Conservation (phyloP, 805 yeast species). For the Kazachstania psychrophila region DNA sequence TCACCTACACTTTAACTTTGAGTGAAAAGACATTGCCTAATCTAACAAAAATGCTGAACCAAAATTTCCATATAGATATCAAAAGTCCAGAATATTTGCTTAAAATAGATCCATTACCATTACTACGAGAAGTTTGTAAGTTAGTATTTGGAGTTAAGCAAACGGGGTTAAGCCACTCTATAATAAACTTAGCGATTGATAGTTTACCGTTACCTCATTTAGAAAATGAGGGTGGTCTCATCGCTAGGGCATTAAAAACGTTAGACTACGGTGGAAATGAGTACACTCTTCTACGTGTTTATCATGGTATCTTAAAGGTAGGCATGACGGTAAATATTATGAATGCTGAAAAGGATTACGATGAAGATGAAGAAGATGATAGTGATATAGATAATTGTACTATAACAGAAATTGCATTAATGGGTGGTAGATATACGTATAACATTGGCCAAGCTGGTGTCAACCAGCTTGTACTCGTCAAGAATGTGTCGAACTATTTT, state of each 20-base stretch:
- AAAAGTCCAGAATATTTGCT: slow-evolving; percentile 28
- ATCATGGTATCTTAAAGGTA: slow-evolving; percentile 46
- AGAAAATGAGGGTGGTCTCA: not conserved
- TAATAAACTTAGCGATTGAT: too few species aligned
- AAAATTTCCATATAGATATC: slow-evolving; percentile 39
- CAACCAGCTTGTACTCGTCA: slow-evolving; percentile 62
- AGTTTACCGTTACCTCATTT: too few species aligned
- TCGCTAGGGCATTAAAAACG: slow-evolving; percentile 49
- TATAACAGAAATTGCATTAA: slow-evolving; percentile 36
- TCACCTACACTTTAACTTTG: slow-evolving; percentile 48
- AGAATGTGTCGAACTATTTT: slow-evolving; percentile 51
- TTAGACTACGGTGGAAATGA: slow-evolving; percentile 46
- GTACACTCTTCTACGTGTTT: slow-evolving; percentile 50
- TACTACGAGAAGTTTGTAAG: slow-evolving; percentile 46
- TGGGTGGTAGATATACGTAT: slow-evolving; percentile 64
- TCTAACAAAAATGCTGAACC: slow-evolving; percentile 37
- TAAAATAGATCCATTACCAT: slow-evolving; percentile 47
- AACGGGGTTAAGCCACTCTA: slow-evolving; percentile 43
- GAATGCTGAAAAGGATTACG: slow-evolving; percentile 29
- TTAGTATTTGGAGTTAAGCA: slow-evolving; percentile 42
- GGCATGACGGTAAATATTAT: slow-evolving; percentile 44
- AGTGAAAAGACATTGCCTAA: slow-evolving; percentile 32
- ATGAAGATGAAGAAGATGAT: slow-evolving; percentile 38
- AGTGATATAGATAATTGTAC: slow-evolving; percentile 32
- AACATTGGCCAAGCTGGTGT: slow-evolving; percentile 44